Base-by-base conservation (phyloP, 2,329 filamentous ascomycete species). In the Neonectria hederae region DNA sequence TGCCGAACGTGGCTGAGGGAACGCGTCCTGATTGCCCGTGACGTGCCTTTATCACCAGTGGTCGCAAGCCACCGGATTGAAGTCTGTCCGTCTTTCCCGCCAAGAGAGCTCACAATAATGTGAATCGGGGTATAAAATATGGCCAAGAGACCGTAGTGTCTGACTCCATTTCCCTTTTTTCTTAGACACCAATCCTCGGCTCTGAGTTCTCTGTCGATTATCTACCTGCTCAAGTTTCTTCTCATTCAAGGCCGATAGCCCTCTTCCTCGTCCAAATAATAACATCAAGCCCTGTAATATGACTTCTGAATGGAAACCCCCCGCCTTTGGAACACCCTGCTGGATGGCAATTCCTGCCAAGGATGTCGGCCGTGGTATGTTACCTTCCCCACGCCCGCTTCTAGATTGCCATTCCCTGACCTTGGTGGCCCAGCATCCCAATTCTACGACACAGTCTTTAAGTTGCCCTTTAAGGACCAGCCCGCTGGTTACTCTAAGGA, bases 251-350 rank as follows among this genome's bases (percentile, higher is more conserved):
- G 9, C 22, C 17, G 32, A n/a, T 14, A 6, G 17, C 46, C 8
- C 14, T 40, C 13, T 10, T 13, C 4, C 10, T 24, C 11, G 3
- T 38, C 19, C 10, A 10, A 32, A n/a, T n/a, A 7, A 28, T 14
- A 13, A 32, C 22, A 5, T 1, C 4, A 2, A 4, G 8, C 8
- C 14, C 13, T 19, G 24, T 49, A n/a, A 45, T 45, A 61, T 24
- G 48, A 75, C 75, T 71, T 62, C 72, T 24, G 73, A 74, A 1
- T 76, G 74, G 74, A 76, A 74, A 43, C 72, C 74, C 11, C 75
- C 75, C 2, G 67, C 66, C 43, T 74, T 71, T 62, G 74, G 74
- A 26, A 69, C 67, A 10, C 74, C 74, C 2, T 63, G 72, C 17
- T 76, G 74, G 74, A 69, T 76, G 66, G 63, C 59, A 6, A 76